phyloP scores from a whole-genome alignment of 129 eudicot genomes.

The Dittrichia graveolens region DNA sequence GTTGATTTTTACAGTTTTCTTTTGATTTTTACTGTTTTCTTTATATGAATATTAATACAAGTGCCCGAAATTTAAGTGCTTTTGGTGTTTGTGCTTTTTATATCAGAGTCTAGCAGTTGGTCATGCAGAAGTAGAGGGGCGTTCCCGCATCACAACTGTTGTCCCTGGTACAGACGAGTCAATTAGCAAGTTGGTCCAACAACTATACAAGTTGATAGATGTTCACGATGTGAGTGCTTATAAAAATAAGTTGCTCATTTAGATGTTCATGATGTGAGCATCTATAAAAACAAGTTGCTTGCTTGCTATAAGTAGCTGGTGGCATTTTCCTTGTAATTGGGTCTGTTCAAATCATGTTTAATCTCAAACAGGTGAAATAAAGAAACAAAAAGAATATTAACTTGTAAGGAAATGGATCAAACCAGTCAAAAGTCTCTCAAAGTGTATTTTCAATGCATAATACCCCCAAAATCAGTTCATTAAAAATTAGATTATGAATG shows the following conservation, averaged over 20 bases:
- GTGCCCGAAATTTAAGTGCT: conserved; percentile 5
- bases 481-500: background rate
- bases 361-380: background rate
- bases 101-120: conserved; percentile 91
- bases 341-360: background rate
- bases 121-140: conserved; percentile 83
- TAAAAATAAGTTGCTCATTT: background rate
- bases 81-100: conserved; percentile 20
- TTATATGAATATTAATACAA: background rate
- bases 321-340: no score
- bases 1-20: conserved; percentile 1
- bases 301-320: no score
- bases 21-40: background rate
- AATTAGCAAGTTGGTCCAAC: conserved; percentile 78
- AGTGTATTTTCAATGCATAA: background rate
- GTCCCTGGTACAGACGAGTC: conserved; percentile 92
- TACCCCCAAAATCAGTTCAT: background rate
- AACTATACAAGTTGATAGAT: conserved; percentile 72
- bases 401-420: background rate
- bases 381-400: background rate
- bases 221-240: conserved; percentile 71
- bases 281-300: no score
- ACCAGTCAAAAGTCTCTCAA: conserved; percentile 1
- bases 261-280: no score
- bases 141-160: conserved; percentile 89